These are phyloP conservation scores for Parietaria judaica DNA, from an alignment of 306 rosid genomes.

Conservation along the genomic window DNA sequence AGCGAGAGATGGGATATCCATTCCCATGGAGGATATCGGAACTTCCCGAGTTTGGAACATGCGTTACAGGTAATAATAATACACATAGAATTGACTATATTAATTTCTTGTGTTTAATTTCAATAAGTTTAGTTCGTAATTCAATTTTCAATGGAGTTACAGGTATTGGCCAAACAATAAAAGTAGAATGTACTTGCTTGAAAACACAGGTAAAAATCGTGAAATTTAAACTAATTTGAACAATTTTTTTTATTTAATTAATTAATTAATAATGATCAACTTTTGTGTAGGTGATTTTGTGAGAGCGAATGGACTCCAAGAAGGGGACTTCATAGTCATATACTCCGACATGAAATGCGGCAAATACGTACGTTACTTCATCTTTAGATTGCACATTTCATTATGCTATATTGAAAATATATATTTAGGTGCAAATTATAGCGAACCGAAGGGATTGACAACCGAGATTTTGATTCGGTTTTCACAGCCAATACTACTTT, in stretches of 20 bases:
- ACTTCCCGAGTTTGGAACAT: conserved; percentile 90
- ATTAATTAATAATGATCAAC: too few species aligned
- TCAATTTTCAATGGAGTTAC: conserved; percentile 13
- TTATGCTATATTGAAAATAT: background rate
- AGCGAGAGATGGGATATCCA: conserved; percentile 88
- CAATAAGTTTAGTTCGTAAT: too few species aligned
- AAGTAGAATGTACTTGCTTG: conserved; percentile 98
- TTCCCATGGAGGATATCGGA: conserved; percentile 93
- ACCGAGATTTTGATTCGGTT: too few species aligned
- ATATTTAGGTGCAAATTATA: background rate
- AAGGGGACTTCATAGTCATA: conserved; percentile 94
- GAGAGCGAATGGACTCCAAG: conserved; percentile 97
- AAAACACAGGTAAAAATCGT: conserved; percentile 48
- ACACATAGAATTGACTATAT: background rate
- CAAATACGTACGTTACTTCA: conserved; percentile 54
- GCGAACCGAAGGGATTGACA: too few species aligned
- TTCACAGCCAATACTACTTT: too few species aligned
- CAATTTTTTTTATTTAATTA: too few species aligned
- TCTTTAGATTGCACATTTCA: background rate
- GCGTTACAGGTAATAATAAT: conserved; percentile 72
- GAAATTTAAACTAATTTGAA: too few species aligned
- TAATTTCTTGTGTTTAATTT: background rate
- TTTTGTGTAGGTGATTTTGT: conserved; percentile 70
- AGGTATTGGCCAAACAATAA: conserved; percentile 99
- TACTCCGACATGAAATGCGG: conserved; percentile 84